phyloP scores from a whole-genome alignment of 331 rosid species.

The Acacia pycnantha region DNA sequence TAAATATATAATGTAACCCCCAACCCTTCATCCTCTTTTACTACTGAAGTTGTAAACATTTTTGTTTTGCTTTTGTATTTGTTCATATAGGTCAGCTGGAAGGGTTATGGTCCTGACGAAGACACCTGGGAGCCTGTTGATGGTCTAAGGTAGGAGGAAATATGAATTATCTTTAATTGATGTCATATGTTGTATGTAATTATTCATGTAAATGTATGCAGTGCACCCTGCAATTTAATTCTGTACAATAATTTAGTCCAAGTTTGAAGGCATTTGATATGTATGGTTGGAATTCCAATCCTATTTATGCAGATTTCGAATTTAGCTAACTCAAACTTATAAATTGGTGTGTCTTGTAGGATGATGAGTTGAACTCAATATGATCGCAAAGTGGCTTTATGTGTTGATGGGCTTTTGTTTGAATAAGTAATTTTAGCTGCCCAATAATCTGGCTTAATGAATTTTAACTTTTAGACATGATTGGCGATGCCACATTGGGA shows the following conservation, averaged over 20 bases:
- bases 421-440: background rate
- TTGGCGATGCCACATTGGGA: background rate
- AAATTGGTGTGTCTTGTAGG: background rate
- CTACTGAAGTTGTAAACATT: background rate
- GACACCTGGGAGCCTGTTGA: slow-evolving; percentile 80
- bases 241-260: background rate
- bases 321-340: background rate
- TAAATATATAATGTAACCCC: background rate
- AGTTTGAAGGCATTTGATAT: background rate
- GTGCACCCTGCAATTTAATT: background rate
- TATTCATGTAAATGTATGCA: background rate
- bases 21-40: background rate
- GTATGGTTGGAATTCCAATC: background rate
- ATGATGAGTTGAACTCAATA: background rate
- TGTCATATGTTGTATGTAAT: background rate
- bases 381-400: background rate
- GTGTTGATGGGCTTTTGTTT: background rate
- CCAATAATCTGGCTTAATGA: background rate
- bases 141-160: slow-evolving; percentile 43
- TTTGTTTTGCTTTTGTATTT: background rate
- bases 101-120: slow-evolving; percentile 57
- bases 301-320: background rate
- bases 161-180: background rate
- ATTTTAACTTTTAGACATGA: background rate
- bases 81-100: slow-evolving; percentile 62